Conservation (phyloP, 306 rosid species). For the Lathyrus aphaca region DNA sequence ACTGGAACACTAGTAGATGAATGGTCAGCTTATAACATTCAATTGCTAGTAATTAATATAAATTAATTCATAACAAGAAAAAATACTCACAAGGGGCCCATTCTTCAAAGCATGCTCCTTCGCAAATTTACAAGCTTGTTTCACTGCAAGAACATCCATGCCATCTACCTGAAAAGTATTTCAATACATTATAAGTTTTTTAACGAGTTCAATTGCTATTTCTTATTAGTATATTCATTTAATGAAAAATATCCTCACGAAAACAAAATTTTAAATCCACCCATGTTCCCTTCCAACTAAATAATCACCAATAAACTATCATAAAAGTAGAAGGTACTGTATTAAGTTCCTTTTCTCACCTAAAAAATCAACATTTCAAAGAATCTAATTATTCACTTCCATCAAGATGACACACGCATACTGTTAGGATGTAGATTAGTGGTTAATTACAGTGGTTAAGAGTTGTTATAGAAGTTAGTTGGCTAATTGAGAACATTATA, state of each 20-base stretch:
- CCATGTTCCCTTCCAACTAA: conserved; percentile 9
- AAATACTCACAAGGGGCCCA: conserved; percentile 90
- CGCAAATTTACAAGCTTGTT: conserved; percentile 91
- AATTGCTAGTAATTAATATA: conserved; percentile 2
- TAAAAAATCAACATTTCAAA: not conserved
- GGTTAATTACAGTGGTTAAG: no score
- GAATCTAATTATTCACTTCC: conserved; percentile 14
- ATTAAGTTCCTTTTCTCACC: no score
- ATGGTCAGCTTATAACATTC: conserved; percentile 25
- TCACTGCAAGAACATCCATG: conserved; percentile 96
- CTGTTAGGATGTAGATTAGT: no score
- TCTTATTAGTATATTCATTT: not conserved
- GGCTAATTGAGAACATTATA: no score
- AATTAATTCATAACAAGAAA: conserved; percentile 22
- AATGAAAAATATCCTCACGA: not conserved
- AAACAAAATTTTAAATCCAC: not conserved
- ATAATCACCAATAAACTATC: not conserved
- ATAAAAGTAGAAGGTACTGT: not conserved
- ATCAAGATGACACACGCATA: not conserved
- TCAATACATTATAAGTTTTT: conserved; percentile 7
- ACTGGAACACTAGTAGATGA: conserved; percentile 7
- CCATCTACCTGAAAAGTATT: conserved; percentile 81
- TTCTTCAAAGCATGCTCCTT: conserved; percentile 95
- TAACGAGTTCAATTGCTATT: not conserved
- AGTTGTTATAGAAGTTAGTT: no score